Base-by-base conservation (phyloP, 2,329 filamentous ascomycete genomes). In the Epichloe festucae region DNA sequence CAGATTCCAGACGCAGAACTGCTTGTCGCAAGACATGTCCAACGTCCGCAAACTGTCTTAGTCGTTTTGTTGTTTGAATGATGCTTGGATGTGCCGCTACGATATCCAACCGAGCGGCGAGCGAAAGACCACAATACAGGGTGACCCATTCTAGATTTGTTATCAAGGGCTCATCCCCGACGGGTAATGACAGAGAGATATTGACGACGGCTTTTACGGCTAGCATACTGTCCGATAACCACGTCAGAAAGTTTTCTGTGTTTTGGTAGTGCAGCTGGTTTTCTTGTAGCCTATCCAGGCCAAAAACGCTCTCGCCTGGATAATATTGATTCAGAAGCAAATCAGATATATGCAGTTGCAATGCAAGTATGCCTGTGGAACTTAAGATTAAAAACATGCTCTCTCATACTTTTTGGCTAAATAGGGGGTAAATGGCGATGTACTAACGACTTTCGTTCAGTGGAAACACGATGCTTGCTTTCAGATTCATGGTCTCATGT, bases 111-210 rank as follows among this genome's bases (percentile, higher is more conserved):
- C 63, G 56, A 7, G 36, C 35, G 14, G 62, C 57, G 0, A 66
- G 47, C 0, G 63, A 65, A 0, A 64, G 55, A 3, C 60, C 62
- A 17, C 64, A 66, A 31, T 66, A 62, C 0, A 66, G 39, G 53
- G 61, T 63, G 35, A 66, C 58, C 64, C 64, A 66, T 11, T 59
- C 59, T 1, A 63, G 58, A 17, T 66, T 66, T 3, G 62, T 58
- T 38, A 66, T 57, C 1, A 53, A 52, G 1, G 56, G 54, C 48
- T 66, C 63, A 34, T 63, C 62, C 1, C 59, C 61, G 14, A 55
- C 53, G 1, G 63, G 60, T 1, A 65, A 56, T 0, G 59, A 53
- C 14, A 65, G 56, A 0, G 64, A 54, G 0, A 64, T 54, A 17
- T 58, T 63, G 0, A 64, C 59, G 0, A 66, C 58, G 1, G 60